Conservation (phyloP, 192 early-diverging fungal genomes). For the Backusella macrospora region DNA sequence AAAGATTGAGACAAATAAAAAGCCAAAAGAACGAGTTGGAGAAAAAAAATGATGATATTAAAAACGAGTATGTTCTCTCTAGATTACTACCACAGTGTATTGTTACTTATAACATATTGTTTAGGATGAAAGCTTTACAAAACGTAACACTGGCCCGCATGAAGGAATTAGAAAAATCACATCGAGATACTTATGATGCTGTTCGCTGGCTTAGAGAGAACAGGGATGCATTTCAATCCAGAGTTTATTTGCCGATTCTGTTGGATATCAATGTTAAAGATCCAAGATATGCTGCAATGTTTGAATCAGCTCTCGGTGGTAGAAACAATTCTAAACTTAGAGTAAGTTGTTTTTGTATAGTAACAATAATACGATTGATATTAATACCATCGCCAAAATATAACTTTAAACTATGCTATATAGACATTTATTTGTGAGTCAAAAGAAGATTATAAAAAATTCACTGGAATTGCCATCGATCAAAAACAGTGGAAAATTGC, state of each 20-base stretch:
- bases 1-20: conserved; percentile 20
- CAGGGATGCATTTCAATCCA: conserved; percentile 60
- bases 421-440: conserved; percentile 82
- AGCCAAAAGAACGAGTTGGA: conserved; percentile 25
- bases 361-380: neutral
- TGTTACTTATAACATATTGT: neutral
- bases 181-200: conserved; percentile 62
- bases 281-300: conserved; percentile 56
- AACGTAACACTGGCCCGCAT: conserved; percentile 59
- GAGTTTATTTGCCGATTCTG: conserved; percentile 73
- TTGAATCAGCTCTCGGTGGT: conserved; percentile 63
- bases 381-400: neutral
- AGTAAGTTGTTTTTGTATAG: conserved; percentile 36
- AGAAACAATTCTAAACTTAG: conserved; percentile 46
- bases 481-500: conserved; percentile 60
- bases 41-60: conserved; percentile 27
- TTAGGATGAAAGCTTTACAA: conserved; percentile 61
- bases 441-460: conserved; percentile 72
- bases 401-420: neutral
- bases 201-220: conserved; percentile 73
- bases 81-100: neutral
- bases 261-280: conserved; percentile 75
- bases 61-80: conserved; percentile 29
- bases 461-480: conserved; percentile 71
- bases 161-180: conserved; percentile 47